A percentile compares a stretch with the other conserved stretches of the same genome.
Conservation (phyloP, 129 eudicot species). For the Pseudognaphalium luteoalbum region DNA sequence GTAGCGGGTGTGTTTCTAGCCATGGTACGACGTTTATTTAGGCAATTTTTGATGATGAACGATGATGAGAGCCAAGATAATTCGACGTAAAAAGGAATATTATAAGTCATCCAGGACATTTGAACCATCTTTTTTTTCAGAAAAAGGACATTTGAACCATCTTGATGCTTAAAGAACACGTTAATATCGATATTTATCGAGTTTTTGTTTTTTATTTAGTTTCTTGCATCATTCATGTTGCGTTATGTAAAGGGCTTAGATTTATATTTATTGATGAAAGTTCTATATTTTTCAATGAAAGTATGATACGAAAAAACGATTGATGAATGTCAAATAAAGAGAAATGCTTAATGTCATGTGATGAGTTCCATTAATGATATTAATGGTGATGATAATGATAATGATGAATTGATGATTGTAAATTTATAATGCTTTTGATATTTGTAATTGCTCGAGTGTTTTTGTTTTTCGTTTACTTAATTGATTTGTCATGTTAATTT, state of each 20-base stretch:
- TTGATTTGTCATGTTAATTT: too few relatives aligned
- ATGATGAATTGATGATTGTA: too few relatives aligned
- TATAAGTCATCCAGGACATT: background rate
- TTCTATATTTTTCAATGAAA: background rate
- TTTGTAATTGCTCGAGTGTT: background rate
- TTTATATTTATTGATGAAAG: conserved; percentile 7
- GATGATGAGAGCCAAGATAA: background rate
- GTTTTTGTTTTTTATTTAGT: background rate
- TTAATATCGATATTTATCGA: background rate
- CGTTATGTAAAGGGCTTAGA: background rate
- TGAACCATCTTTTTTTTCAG: background rate
- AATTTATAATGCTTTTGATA: background rate
- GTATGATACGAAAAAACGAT: conserved; percentile 1
- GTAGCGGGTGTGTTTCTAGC: background rate
- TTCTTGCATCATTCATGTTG: conserved; percentile 3
- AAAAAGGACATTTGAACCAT: background rate
- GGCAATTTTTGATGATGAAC: background rate
- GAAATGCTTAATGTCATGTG: background rate
- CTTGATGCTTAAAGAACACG: conserved; percentile 4
- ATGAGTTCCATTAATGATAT: background rate
- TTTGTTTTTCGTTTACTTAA: too few relatives aligned
- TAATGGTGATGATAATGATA: too few relatives aligned
- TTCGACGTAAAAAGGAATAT: too few relatives aligned
- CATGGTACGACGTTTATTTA: background rate
- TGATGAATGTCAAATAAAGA: background rate